Base-by-base conservation (phyloP, 768 basidiomycete genomes). In the Ramaria sp. region DNA sequence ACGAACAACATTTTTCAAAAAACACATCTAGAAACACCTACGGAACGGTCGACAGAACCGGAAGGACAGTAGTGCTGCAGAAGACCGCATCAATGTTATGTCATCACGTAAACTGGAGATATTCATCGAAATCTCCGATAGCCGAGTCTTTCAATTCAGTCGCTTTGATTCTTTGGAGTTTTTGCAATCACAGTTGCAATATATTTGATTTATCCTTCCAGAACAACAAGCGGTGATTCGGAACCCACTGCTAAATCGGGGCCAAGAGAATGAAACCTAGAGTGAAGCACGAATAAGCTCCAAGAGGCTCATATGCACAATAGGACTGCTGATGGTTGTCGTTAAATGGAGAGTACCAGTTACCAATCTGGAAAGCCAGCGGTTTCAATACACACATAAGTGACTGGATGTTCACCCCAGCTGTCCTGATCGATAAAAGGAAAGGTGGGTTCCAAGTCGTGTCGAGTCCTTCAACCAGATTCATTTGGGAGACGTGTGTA, bases 351-450 rank as follows among this genome's bases (percentile, higher is more conserved):
- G n/a, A 22, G 27, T 9, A 27, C 7, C 3, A 47, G 24, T 36
- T 53, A 57, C 74, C 75, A 78, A 64, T 83, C 84, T n/a, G 84
- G 83, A 65, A 84, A 83, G 8, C 77, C 79, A 47, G 81, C 77
- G 18, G 78, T 72, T 22, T 76, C 74, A 30, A 83, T 62, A 5
- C 77, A 71, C 8, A 85, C 70, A 63, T 86, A 86, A 3, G 78
- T 75, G 12, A 65, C 64, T 1, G 82, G 78, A 59, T 78, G 70
- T 3, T 81, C 78, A 1, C 64, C 69, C 64, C 77, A 81, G 2
- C 81, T 79, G 20, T 71, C 12, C 78, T n/a, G 75, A 5, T 80
- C 80, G 51, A 80, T 64, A 59, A 84, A 36, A 73, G 69, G 62
- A 78, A 79, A 15, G 72, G 70, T 18, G 69, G 70, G 28, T 69